Evolutionary conservation across 1,139 yeast genomes (phyloP), one percentile per base, ranked within the genome.

Genomic region (Diutina rugosa): DNA sequence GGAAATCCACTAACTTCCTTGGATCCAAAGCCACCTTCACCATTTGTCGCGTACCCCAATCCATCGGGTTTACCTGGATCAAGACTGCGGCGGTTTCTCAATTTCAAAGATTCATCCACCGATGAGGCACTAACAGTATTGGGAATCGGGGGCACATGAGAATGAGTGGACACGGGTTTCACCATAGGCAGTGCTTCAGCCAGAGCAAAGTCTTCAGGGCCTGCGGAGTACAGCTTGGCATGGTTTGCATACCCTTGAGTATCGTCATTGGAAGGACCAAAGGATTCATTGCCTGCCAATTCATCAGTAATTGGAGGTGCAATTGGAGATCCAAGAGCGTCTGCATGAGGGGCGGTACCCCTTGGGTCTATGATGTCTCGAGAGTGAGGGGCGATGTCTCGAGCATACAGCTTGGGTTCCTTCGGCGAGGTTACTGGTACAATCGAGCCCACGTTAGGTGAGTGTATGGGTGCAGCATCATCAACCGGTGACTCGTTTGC

Each of bases 221-320:
- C 78, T 51, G 73, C 73, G 28, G 77, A 72, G 56, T 69, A 65
- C 57, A 76, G 72, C 61, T 77, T 66, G 26, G 73, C 72, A 61
- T 72, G 77, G 21, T 21, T n/a, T n/a, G 53, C 51, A 14, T 47
- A 47, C 9, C 21, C 38, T 29, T 47, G 51, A 14, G 51, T 18
- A 12, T 35, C 14, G 14, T 8, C 14, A 12, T 5, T 9, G 14
- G n/a, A 12, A 14, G 46, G 26, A 44, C 9, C 46, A 21, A 21
- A 21, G 26, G 26, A 21, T 18, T 44, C 46, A n/a, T n/a, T 9
- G 14, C 26, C 46, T 6, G 10, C n/a, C 46, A 35, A 35, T 35
- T 35, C 41, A n/a, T 35, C 41, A 35, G 12, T 35, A 8, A 35
- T 35, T 5, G 41, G 41, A 12, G 41, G 41, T 35, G 41, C 41